A percentile compares a stretch with the other conserved stretches of the same genome.
These are phyloP conservation scores for Colletotrichum caudatum DNA, from an alignment of 2,329 filamentous ascomycete species.

Conservation along the genomic window DNA sequence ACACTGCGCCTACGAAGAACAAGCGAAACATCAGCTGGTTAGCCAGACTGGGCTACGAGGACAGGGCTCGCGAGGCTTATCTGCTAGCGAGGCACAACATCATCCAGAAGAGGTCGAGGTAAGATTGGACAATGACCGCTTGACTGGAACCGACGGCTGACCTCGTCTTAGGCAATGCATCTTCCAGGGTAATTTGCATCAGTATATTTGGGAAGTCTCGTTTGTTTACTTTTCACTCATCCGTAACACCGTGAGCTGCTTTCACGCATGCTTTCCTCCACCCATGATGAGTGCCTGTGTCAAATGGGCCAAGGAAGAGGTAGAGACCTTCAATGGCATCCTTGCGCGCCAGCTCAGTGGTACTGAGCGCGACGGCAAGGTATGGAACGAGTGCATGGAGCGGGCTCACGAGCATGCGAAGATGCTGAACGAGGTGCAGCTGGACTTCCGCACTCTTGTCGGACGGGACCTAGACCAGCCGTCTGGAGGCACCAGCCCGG, in stretches of 20 bases:
- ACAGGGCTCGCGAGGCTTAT: slow-evolving; percentile 88
- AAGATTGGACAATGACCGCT: slow-evolving; percentile 47
- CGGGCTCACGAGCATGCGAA: slow-evolving; percentile 83
- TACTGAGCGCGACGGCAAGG: slow-evolving; percentile 78
- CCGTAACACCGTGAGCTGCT: slow-evolving; percentile 90
- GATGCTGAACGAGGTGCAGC: slow-evolving; percentile 84
- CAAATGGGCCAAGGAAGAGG: slow-evolving; percentile 96
- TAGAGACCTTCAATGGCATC: slow-evolving; percentile 89
- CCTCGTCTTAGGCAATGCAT: slow-evolving; percentile 78
- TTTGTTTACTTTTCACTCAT: slow-evolving; percentile 97
- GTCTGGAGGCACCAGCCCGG: slow-evolving; percentile 47
- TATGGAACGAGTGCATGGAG: slow-evolving; percentile 87
- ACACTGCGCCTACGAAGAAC: slow-evolving; percentile 81
- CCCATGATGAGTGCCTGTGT: slow-evolving; percentile 94
- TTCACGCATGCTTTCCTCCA: slow-evolving; percentile 87
- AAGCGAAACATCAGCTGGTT: slow-evolving; percentile 88
- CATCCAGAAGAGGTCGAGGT: slow-evolving; percentile 87
- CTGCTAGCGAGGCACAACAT: slow-evolving; percentile 81
- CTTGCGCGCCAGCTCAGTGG: slow-evolving; percentile 88
- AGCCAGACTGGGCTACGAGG: slow-evolving; percentile 87
- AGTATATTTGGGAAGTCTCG: slow-evolving; percentile 95
- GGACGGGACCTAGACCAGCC: slow-evolving; percentile 65
- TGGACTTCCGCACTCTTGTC: slow-evolving; percentile 89
- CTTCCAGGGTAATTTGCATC: slow-evolving; percentile 91
- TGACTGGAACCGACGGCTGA: not conserved